Conservation (phyloP, 2,329 filamentous ascomycete species). For the Clonostachys byssicola region DNA sequence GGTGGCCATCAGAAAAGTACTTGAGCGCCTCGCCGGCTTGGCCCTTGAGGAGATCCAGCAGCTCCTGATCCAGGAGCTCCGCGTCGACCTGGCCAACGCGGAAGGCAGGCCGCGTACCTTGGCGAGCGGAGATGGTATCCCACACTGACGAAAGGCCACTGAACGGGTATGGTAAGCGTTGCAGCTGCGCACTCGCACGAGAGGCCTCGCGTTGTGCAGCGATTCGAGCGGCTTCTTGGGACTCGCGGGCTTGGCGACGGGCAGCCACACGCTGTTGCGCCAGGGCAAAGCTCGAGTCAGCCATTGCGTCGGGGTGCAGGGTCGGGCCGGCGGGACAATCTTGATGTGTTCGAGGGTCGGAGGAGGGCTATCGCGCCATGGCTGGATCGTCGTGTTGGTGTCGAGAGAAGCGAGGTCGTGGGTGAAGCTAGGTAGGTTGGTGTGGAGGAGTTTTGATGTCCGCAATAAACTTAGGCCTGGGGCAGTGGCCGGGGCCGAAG, state of each 20-base stretch:
- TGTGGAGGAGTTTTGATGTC: neutral
- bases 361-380: too few relatives aligned
- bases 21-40: constrained; percentile 87
- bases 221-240: constrained; percentile 54
- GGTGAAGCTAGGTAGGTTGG: neutral
- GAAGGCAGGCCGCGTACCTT: constrained; percentile 80
- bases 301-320: constrained; percentile 28
- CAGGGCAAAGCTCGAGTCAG: constrained; percentile 70
- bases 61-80: constrained; percentile 89
- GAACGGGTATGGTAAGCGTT: constrained; percentile 59
- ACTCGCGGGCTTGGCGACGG: constrained; percentile 73
- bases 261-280: constrained; percentile 84
- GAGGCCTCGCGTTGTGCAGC: constrained; percentile 45
- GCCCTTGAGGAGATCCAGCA: constrained; percentile 77
- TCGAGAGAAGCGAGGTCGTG: neutral
- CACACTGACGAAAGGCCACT: constrained; percentile 57
- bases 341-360: too few relatives aligned
- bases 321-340: too few relatives aligned
- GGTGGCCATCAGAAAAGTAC: constrained; percentile 70
- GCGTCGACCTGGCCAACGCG: constrained; percentile 95
- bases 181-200: constrained; percentile 48
- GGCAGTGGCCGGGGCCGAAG: too few relatives aligned
- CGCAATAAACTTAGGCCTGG: too few relatives aligned
- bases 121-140: constrained; percentile 68
- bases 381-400: neutral